Base-by-base conservation (phyloP, 2,329 filamentous ascomycete genomes). In the Xylariales sp. region DNA sequence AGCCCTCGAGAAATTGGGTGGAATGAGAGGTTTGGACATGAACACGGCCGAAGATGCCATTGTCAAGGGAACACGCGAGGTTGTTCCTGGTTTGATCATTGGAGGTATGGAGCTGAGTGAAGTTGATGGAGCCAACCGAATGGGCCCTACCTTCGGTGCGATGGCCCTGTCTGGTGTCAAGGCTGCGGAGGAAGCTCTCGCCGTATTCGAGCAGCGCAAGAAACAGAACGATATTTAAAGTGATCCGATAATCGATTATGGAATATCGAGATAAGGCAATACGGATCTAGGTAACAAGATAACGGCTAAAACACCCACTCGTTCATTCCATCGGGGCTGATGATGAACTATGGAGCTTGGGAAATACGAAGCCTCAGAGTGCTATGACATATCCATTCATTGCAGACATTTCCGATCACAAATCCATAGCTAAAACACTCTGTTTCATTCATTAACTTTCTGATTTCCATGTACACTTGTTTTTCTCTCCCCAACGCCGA, bases 21-120 rank as follows among this genome's bases (percentile, higher is more conserved):
- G 89, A 51, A 96, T 96, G 89, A 82, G 89, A 44, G 90, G 89
- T 7, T 73, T 96, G 14, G 89, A 96, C 65, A 96, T 95, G 89
- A 87, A 89, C 67, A 71, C 74, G 2, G 89, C 89, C 32, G 89
- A 96, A 65, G 89, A 96, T 55, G 88, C 89, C 35, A 95, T 96
- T 53, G 89, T 95, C 61, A 95, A 93, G 74, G 76, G 84, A 52
- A 95, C 89, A 5, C 82, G 89, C 46, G 89, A 95, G 72, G 77
- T 96, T 46, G 81, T 89, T 11, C 88, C 88, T 5, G 89, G 90
- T 20, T 71, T 96, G 49, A 88, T 95, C 55, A 85, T 94, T n/a
- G 90, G 89, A 40, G 90, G 89, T 28, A 96, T 96, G 89, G 89
- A 95, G 65, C 71, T 95, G 51, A 87, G 82, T 45, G 89, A 95